phyloP scores from a whole-genome alignment of 1,284 basidiomycete genomes.

The Leucoagaricus sp. region DNA sequence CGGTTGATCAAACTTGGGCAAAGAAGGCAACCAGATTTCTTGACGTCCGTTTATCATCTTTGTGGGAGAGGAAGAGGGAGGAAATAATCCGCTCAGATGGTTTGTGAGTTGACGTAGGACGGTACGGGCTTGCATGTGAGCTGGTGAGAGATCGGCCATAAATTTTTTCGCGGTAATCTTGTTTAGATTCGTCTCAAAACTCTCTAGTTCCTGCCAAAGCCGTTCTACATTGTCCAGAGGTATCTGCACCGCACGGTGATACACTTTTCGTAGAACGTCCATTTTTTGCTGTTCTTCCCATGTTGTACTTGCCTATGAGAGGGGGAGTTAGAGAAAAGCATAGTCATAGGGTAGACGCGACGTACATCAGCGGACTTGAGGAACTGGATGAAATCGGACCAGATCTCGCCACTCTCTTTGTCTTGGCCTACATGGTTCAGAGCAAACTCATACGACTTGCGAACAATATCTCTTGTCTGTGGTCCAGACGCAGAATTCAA shows the following conservation, averaged over 20 bases:
- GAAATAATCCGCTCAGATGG: slow-evolving; percentile 66
- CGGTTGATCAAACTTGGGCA: slow-evolving; percentile 71
- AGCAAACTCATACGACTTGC: slow-evolving; percentile 93
- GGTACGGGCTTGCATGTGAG: slow-evolving; percentile 91
- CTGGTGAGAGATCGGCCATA: slow-evolving; percentile 77
- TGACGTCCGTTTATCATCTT: slow-evolving; percentile 27
- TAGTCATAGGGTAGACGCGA: neutral
- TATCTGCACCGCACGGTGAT: slow-evolving; percentile 92
- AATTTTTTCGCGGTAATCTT: slow-evolving; percentile 97
- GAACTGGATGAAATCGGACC: slow-evolving; percentile 84
- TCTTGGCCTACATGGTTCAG: slow-evolving; percentile 89
- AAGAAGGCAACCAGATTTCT: slow-evolving; percentile 66
- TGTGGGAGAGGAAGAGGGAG: slow-evolving; percentile 40
- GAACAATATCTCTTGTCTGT: slow-evolving; percentile 71
- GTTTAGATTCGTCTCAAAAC: slow-evolving; percentile 91
- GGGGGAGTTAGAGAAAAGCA: neutral
- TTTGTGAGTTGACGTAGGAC: slow-evolving; percentile 84
- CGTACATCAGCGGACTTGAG: slow-evolving; percentile 76
- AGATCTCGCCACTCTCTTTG: slow-evolving; percentile 74
- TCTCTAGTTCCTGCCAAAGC: slow-evolving; percentile 94
- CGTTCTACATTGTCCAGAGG: slow-evolving; percentile 93
- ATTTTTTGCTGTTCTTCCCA: slow-evolving; percentile 98
- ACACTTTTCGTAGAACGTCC: slow-evolving; percentile 90
- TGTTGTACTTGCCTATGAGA: slow-evolving; percentile 63
- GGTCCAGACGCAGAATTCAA: slow-evolving; percentile 49